These are phyloP conservation scores for Lachnellula hyalina DNA, from an alignment of 2,329 filamentous ascomycete genomes.

Conservation along the genomic window DNA sequence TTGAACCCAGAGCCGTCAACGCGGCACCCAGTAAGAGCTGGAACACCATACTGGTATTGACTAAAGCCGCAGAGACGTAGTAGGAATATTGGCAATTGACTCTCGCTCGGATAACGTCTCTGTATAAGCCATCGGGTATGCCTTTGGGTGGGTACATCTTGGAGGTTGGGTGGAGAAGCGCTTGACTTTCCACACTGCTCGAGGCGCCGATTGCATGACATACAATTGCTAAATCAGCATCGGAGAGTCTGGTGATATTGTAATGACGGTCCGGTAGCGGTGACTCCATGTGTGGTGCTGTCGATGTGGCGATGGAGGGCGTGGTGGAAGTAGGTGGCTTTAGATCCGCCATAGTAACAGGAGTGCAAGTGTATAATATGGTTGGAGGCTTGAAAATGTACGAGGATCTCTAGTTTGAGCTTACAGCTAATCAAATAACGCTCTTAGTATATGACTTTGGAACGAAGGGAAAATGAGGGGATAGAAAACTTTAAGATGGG, in stretches of 20 bases:
- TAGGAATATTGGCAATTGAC: slow-evolving; percentile 13
- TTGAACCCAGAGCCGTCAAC: slow-evolving; percentile 21
- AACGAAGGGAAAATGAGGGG: neutral
- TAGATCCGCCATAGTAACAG: neutral
- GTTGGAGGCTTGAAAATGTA: neutral
- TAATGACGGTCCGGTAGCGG: slow-evolving; percentile 1
- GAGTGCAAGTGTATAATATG: neutral
- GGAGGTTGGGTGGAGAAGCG: slow-evolving; percentile 7
- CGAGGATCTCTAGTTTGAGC: too few relatives aligned
- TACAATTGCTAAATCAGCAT: slow-evolving; percentile 4
- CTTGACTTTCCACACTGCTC: slow-evolving; percentile 2
- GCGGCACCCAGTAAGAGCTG: slow-evolving; percentile 24
- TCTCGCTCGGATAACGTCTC: slow-evolving; percentile 14
- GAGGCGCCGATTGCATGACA: slow-evolving; percentile 7
- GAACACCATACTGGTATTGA: slow-evolving; percentile 16
- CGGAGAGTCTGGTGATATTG: slow-evolving; percentile 2
- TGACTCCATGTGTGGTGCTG: slow-evolving; percentile 2
- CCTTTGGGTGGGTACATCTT: slow-evolving; percentile 17
- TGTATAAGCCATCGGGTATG: slow-evolving; percentile 21
- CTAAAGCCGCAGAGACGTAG: slow-evolving; percentile 16
- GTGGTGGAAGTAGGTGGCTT: neutral
- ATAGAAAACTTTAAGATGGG: neutral
- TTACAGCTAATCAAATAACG: neutral
- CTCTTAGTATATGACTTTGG: neutral
- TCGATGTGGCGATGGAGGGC: slow-evolving; percentile 1